Conservation (phyloP, 1,284 basidiomycete genomes). For the Tilletiaria anomala region DNA sequence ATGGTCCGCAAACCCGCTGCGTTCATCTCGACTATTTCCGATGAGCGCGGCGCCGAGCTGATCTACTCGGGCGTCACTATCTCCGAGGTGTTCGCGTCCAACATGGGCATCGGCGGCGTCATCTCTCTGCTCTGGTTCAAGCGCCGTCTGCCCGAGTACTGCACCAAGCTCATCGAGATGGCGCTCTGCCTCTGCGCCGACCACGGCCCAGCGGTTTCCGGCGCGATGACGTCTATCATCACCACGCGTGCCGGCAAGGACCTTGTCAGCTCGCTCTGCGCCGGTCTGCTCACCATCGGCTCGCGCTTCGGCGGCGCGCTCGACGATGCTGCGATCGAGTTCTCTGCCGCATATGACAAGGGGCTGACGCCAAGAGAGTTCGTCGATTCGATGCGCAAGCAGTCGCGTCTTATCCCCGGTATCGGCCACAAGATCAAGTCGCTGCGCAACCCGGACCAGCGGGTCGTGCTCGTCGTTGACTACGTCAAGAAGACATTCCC, state of each 20-base stretch:
- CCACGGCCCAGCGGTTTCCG: conserved; percentile 55
- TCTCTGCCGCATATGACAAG: conserved; percentile 62
- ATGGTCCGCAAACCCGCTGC: conserved; percentile 96
- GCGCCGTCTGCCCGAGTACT: conserved; percentile 49
- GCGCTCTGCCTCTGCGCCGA: conserved; percentile 97
- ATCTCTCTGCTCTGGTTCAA: conserved; percentile 97
- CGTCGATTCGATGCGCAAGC: conserved; percentile 86
- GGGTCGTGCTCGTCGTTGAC: conserved; percentile 95
- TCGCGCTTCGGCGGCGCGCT: conserved; percentile 98
- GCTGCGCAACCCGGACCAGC: conserved; percentile 42
- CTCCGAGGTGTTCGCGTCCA: conserved; percentile 62
- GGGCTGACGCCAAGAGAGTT: conserved; percentile 93
- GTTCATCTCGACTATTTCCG: conserved; percentile 98
- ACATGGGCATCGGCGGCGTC: conserved; percentile 77
- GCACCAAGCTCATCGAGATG: conserved; percentile 74
- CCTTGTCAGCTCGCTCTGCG: conserved; percentile 86
- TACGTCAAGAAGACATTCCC: conserved; percentile 94
- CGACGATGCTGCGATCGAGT: conserved; percentile 91
- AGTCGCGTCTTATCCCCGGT: conserved; percentile 93
- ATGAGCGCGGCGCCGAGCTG: conserved; percentile 96
- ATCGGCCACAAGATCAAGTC: conserved; percentile 99
- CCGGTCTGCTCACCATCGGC: conserved; percentile 92
- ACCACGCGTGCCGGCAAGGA: conserved; percentile 98
- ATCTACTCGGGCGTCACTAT: conserved; percentile 98
- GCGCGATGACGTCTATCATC: conserved; percentile 99